Evolutionary conservation across 2,329 filamentous ascomycete species (phyloP), one percentile per base, ranked within the genome.

Genomic region (Xylariaceae sp.): DNA sequence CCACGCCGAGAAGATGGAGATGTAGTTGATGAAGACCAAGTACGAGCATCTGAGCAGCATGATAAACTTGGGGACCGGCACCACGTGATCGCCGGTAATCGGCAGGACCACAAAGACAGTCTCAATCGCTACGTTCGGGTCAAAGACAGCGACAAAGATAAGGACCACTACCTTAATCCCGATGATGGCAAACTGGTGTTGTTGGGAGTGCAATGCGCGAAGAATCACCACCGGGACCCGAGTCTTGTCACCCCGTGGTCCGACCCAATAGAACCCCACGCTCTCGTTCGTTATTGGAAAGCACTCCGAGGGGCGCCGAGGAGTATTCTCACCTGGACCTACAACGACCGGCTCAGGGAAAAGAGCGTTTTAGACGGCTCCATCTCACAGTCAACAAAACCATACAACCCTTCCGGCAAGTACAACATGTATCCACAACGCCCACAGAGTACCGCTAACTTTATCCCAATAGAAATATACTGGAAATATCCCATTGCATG

Each of bases 311-410:
- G 43, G 23, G 20, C 13, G 21, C 37, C 37, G n/a, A 27, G 6
- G 10, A 50, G 15, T 13, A 42, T 50, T 43, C 47, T 50, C 37
- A 50, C 47, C 21, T 50, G 47, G 47, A 50, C 47, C 13, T 50
- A 36, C 23, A 35, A 36, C n/a, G 37, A 42, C 29, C 16, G 11
- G 37, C 29, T 50, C 7, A 36, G 47, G 9, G 15, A 50, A 9
- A 42, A 21, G 30, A 29, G 21, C 23, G 21, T 29, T 29, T 21
- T 20, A 29, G 47, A 50, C 1, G 47, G 47, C 10, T 35, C 37
- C 6, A 27, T 50, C 29, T 24, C 27, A n/a, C n/a, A 8, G 3
- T 24, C 29, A 26, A 6, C 10, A 11, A 36, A 18, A 4, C 37
- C 37, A 11, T 42, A 43, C 11, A 41, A 50, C 16, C 21, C 29